A percentile compares a stretch with the other conserved stretches of the same genome.
These are phyloP conservation scores for Alternaria viburni DNA, from an alignment of 2,329 filamentous ascomycete genomes.

Conservation along the genomic window DNA sequence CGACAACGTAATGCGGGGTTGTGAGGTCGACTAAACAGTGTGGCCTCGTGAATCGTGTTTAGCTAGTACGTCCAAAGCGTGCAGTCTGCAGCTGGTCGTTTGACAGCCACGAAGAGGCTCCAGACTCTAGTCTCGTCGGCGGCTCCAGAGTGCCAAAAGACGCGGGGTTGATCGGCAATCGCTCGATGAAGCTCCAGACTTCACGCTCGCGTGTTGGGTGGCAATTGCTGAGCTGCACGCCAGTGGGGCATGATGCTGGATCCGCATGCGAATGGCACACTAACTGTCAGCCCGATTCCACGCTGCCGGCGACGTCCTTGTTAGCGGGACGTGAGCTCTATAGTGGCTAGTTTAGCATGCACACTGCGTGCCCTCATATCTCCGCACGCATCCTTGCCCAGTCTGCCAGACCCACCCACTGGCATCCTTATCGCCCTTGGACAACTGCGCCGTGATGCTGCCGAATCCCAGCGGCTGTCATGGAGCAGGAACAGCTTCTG, in stretches of 20 bases:
- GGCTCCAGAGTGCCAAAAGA: slow-evolving; percentile 18
- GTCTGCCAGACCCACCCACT: slow-evolving; percentile 14
- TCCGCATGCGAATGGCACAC: slow-evolving; percentile 30
- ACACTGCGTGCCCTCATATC: background rate
- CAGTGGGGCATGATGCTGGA: slow-evolving; percentile 26
- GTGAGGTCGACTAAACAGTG: background rate
- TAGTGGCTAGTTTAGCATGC: background rate
- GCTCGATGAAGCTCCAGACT: slow-evolving; percentile 24
- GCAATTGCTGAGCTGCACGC: slow-evolving; percentile 21
- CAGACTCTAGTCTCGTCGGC: slow-evolving; percentile 9
- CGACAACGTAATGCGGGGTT: slow-evolving; percentile 4
- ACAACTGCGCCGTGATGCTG: slow-evolving; percentile 12
- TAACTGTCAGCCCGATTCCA: slow-evolving; percentile 34
- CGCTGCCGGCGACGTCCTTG: slow-evolving; percentile 24
- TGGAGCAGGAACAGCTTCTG: slow-evolving; percentile 10
- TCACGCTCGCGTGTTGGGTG: slow-evolving; percentile 18
- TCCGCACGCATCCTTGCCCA: slow-evolving; percentile 3
- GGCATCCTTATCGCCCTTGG: slow-evolving; percentile 17
- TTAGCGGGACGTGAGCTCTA: background rate
- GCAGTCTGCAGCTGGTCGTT: background rate
- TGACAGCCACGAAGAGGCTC: slow-evolving; percentile 5
- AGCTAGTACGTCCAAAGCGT: background rate
- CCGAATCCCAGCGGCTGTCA: slow-evolving; percentile 10
- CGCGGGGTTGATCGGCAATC: slow-evolving; percentile 29
- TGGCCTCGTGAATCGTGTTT: background rate